Evolutionary conservation across 2,329 filamentous ascomycete species (phyloP), one percentile per base, ranked within the genome.

Genomic region (Harringtonia aguacate): DNA sequence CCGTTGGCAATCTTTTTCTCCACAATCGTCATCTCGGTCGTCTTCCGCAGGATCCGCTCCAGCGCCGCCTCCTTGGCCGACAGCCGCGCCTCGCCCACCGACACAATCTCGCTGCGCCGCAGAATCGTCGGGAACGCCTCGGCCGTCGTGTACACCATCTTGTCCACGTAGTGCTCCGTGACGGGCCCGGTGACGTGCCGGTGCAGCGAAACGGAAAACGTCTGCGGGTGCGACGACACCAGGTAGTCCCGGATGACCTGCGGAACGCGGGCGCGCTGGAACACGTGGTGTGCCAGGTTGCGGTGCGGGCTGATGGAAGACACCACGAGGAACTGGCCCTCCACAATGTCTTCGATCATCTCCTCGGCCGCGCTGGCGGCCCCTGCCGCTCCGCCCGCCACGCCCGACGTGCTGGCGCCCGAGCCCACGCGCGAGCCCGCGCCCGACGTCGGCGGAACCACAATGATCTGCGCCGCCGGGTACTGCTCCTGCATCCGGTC

Each of bases 401-500:
- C 14, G 18, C 27, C 41, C 5, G 27, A 33, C 13, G 31, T 39
- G 20, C 46, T 40, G 14, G 29, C 12, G 4, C 37, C 41, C 9
- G 44, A 40, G 4, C 42, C 48, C 4, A 48, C 22, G 4, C 49
- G 47, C 2, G 43, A 42, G 10, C 42, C 39, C 8, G 24, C 45
- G 2, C 39, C 39, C 1, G 48, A 20, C 13, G 37, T 22, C 3
- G 48, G 20, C 18, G 50, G 36, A 8, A 50, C 49, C 17, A 50
- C 48, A 35, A 94, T 69, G 47, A 95, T 82, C 55, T 92, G 84
- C 4, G 90, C 89, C 3, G 83, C 70, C 4, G 89, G 90, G 57
- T 94, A 87, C 55, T 94, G 82, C 59, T 89, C 84, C 58, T 94
- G 89, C 77, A 97, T 86, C 40, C 86, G 83, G 58, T 95, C 89